Conservation (phyloP, 164 flowering plant species). For the Stephania cephalantha region DNA sequence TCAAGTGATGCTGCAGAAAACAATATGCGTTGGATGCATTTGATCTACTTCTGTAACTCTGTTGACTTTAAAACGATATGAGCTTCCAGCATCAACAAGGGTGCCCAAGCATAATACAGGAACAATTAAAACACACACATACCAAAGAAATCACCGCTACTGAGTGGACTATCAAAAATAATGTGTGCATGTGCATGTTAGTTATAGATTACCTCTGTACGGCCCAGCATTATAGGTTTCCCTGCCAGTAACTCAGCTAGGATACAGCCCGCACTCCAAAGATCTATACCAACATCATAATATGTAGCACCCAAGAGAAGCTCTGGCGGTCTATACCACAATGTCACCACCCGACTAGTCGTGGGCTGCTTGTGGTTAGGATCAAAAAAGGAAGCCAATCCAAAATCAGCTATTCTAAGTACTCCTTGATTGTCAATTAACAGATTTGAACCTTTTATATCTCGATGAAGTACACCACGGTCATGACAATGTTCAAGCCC, state of each 20-base stretch:
- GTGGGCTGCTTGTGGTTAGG: slow-evolving; percentile 62
- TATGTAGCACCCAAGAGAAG: slow-evolving; percentile 88
- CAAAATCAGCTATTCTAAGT: slow-evolving; percentile 76
- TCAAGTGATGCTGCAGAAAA: no score
- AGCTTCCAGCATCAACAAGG: not conserved
- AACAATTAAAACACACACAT: no score
- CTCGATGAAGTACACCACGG: slow-evolving; percentile 53
- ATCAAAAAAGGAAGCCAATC: slow-evolving; percentile 40
- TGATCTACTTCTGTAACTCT: no score
- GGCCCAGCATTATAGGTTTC: slow-evolving; percentile 90
- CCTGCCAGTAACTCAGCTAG: slow-evolving; percentile 80
- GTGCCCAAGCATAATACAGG: not conserved
- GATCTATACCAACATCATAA: slow-evolving; percentile 81
- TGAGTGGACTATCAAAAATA: not conserved
- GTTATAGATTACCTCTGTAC: slow-evolving; percentile 59
- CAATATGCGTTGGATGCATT: no score
- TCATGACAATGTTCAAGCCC: slow-evolving; percentile 47
- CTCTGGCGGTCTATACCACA: slow-evolving; percentile 46
- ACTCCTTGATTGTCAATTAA: slow-evolving; percentile 67
- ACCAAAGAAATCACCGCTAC: not conserved
- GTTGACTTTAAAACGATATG: no score
- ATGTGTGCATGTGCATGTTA: no score
- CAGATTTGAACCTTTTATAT: slow-evolving; percentile 89
- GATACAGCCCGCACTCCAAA: slow-evolving; percentile 96
- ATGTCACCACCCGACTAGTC: slow-evolving; percentile 57